Base-by-base conservation (phyloP, 352 stramenopile species). In the Aphanomyces euteiches region DNA sequence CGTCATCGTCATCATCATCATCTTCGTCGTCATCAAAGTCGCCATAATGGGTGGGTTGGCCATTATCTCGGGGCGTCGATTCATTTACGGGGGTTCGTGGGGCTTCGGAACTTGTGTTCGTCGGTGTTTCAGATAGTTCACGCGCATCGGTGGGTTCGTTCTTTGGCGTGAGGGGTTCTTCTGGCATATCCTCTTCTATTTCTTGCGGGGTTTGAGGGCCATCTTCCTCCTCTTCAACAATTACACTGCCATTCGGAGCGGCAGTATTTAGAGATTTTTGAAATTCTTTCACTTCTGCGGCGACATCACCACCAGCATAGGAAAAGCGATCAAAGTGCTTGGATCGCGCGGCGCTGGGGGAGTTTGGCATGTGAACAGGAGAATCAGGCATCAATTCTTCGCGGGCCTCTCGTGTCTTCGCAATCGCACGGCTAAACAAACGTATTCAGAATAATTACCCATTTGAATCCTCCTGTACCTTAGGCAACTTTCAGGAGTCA, bases 251-350 rank as follows among this genome's bases (percentile, higher is more conserved):
- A 39, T 67, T n/a, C 13, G 40, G 7, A 37, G 39, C 39, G n/a
- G 5, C 41, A 28, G 28, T 28, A 28, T 28, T 28, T 38, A 17
- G 5, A 17, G 3, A 12, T 8, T 67, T 45, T 5, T 50, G 59
- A n/a, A 67, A 21, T 48, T 67, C 59, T 45, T 67, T 67, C 41
- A 50, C 39, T 50, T 48, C 28, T 4, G 41, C 38, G 17, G 41
- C 39, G 7, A 56, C 19, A 10, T 67, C 59, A 13, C 43, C 59
- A 34, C 82, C 82, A 48, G 84, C 78, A 72, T 90, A 90, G 66
- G 82, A 90, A 68, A 90, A 90, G 50, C 82, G 80, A 59, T 90
- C 82, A 68, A 90, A 90, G 72, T 90, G 82, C 73, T 84, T 87
- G n/a, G 39, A n/a, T 28, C 38, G 43, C 72, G 85, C 74, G 65